phyloP scores from a whole-genome alignment of 2,329 filamentous ascomycete genomes.

The Aspergillus cejpii region DNA sequence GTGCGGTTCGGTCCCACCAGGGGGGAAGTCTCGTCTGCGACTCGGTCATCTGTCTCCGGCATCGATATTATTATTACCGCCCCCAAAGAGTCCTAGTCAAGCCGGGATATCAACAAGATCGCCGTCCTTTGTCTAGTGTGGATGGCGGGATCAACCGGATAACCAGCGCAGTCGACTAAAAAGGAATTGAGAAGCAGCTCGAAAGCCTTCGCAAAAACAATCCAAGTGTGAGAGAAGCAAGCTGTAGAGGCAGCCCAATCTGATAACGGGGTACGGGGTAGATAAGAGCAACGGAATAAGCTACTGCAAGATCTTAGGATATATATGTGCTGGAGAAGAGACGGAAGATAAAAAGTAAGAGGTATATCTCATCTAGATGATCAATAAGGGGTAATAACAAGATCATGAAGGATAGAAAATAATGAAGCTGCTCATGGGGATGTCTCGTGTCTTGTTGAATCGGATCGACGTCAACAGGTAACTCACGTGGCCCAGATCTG shows the following conservation, averaged over 20 bases:
- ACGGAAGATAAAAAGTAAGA: neutral
- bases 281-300: too few species aligned
- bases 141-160: too few species aligned
- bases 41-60: constrained; percentile 14
- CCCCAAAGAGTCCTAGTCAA: neutral
- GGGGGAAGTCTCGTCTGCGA: constrained; percentile 25
- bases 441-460: neutral
- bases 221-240: too few species aligned
- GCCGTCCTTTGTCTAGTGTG: neutral
- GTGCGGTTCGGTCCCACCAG: constrained; percentile 22
- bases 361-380: neutral
- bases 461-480: constrained; percentile 9
- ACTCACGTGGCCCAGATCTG: neutral
- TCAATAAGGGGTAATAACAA: neutral
- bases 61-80: constrained; percentile 4
- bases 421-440: neutral
- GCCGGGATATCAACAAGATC: neutral
- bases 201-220: too few species aligned
- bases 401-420: neutral
- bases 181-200: too few species aligned
- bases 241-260: too few species aligned
- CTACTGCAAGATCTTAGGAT: neutral
- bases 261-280: too few species aligned
- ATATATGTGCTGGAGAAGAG: neutral
- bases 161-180: too few species aligned